Evolutionary conservation across 2,329 filamentous ascomycete genomes (phyloP).

Genomic region (Cladophialophora carrionii): DNA sequence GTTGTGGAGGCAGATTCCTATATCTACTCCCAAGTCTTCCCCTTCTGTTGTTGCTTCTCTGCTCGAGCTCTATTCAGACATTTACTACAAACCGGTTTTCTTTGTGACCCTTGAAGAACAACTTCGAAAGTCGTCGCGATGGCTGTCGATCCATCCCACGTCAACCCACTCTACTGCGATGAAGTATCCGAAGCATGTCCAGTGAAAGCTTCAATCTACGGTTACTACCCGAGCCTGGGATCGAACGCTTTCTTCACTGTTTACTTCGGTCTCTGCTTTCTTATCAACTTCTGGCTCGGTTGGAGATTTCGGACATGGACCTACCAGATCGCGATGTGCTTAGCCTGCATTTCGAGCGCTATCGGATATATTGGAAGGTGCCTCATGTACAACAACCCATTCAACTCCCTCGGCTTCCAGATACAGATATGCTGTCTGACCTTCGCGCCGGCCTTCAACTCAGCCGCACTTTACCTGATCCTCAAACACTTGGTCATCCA

Average conservation of each 20-base stretch:
- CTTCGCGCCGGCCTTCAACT: slow-evolving; percentile 60
- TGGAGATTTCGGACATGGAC: slow-evolving; percentile 60
- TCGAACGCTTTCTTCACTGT: slow-evolving; percentile 58
- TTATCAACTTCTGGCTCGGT: slow-evolving; percentile 56
- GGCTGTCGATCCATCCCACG: slow-evolving; percentile 23
- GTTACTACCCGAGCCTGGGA: slow-evolving; percentile 57
- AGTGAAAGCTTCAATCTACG: slow-evolving; percentile 55
- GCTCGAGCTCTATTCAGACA: not conserved
- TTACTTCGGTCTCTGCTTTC: slow-evolving; percentile 55
- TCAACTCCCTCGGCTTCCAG: slow-evolving; percentile 51
- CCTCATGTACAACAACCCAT: slow-evolving; percentile 58
- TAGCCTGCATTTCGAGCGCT: slow-evolving; percentile 56
- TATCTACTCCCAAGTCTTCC: not conserved
- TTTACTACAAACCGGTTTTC: not conserved
- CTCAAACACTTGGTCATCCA: slow-evolving; percentile 61
- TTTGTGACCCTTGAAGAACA: not conserved
- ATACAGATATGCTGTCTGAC: slow-evolving; percentile 60
- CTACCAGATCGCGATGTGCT: slow-evolving; percentile 52
- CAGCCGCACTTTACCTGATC: slow-evolving; percentile 60
- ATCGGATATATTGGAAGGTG: slow-evolving; percentile 62
- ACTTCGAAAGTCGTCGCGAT: slow-evolving; percentile 2
- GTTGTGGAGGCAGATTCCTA: not conserved
- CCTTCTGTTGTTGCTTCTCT: not conserved
- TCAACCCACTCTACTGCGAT: slow-evolving; percentile 32
- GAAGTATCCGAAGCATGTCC: slow-evolving; percentile 48